phyloP scores from a whole-genome alignment of 495 filamentous ascomycete genomes.

The Daldinia concentrica region DNA sequence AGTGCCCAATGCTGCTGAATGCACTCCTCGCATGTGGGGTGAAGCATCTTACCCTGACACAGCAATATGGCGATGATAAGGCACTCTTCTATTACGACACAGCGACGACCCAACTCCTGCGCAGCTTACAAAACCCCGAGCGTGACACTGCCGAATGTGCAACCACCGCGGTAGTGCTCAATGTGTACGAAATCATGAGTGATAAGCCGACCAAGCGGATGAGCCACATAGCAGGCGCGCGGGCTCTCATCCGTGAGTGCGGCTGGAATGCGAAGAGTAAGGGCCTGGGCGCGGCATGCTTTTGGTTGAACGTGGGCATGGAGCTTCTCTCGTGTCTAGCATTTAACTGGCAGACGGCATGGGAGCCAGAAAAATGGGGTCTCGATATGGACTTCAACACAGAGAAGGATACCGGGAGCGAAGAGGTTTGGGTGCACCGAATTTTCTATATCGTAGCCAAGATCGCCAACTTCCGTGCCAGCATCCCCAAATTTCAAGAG shows the following conservation, averaged over 20 bases:
- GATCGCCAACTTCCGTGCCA: conserved; percentile 81
- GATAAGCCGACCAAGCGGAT: conserved; percentile 77
- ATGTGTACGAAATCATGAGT: conserved; percentile 92
- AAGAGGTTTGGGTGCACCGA: conserved; percentile 90
- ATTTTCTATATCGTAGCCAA: conserved; percentile 93
- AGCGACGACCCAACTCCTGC: conserved; percentile 77
- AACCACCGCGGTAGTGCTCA: conserved; percentile 86
- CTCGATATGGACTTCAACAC: conserved; percentile 79
- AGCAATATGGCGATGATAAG: conserved; percentile 79
- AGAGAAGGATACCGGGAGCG: conserved; percentile 56
- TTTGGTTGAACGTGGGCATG: conserved; percentile 93
- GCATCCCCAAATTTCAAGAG: conserved; percentile 68
- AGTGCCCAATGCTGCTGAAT: conserved; percentile 90
- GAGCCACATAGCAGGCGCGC: conserved; percentile 87
- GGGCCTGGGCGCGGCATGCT: conserved; percentile 88
- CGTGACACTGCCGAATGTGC: conserved; percentile 87
- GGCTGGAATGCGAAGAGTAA: conserved; percentile 83
- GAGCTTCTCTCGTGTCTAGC: conserved; percentile 88
- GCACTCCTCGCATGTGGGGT: conserved; percentile 91
- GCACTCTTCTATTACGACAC: conserved; percentile 84
- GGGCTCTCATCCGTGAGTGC: conserved; percentile 90
- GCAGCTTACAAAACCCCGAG: conserved; percentile 78
- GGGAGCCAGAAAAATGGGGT: conserved; percentile 93
- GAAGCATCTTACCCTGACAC: conserved; percentile 76
- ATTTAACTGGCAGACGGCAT: conserved; percentile 87